These are phyloP conservation scores for Cymodocea nodosa DNA, from an alignment of 116 monocot species.

Conservation along the genomic window DNA sequence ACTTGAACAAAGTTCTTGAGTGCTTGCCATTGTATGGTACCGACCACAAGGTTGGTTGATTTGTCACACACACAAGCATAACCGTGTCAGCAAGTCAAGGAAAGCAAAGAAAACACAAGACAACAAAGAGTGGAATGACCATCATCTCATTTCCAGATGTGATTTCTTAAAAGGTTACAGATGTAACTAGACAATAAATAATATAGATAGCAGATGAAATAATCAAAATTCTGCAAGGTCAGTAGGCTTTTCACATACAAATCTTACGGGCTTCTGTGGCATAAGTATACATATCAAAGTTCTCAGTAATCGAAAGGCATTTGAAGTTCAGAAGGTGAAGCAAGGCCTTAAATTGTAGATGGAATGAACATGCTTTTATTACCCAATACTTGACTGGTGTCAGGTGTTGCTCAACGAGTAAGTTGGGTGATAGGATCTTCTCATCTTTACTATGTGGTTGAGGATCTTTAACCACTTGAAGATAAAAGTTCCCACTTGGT, in stretches of 20 bases:
- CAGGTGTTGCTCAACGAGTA: background rate
- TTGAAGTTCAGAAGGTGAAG: background rate
- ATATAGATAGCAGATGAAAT: slow-evolving; percentile 1
- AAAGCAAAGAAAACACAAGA: no score
- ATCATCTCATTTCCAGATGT: background rate
- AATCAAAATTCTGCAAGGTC: background rate
- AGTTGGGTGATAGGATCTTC: background rate
- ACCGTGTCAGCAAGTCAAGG: no score
- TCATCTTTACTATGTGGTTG: background rate
- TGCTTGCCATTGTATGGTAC: no score
- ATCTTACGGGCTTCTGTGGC: background rate
- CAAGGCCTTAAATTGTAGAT: background rate
- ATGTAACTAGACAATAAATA: background rate
- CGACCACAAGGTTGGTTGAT: no score
- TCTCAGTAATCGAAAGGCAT: background rate
- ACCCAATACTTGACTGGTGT: background rate
- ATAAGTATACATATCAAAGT: background rate
- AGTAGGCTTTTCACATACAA: background rate
- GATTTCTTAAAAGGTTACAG: background rate
- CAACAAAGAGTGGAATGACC: background rate
- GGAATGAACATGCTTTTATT: background rate
- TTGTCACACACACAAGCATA: no score
- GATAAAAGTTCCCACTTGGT: background rate
- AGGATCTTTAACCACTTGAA: background rate
- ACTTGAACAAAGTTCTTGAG: no score